phyloP scores from a whole-genome alignment of 768 basidiomycete genomes.

The Kwoniella europaea region DNA sequence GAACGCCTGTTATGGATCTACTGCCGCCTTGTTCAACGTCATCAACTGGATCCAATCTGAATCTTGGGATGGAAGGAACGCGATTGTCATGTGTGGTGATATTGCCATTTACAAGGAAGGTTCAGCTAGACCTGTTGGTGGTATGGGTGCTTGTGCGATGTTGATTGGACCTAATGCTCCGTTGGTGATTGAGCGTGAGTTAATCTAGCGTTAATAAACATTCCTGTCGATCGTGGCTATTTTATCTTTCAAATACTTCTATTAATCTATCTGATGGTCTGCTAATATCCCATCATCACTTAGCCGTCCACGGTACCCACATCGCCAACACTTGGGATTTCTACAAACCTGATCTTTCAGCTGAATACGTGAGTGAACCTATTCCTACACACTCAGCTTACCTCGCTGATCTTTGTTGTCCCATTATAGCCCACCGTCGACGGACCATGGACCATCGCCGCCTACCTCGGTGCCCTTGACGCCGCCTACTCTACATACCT shows the following conservation, averaged over 20 bases:
- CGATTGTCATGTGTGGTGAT: conserved; percentile 94
- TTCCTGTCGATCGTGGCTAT: not conserved
- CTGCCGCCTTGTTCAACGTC: conserved; percentile 97
- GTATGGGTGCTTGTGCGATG: conserved; percentile 93
- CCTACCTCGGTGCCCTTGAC: conserved; percentile 93
- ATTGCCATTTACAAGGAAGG: conserved; percentile 99
- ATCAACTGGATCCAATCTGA: conserved; percentile 97
- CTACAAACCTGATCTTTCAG: conserved; percentile 88
- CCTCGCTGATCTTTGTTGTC: not conserved
- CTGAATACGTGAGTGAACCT: conserved; percentile 57
- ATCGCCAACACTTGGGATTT: conserved; percentile 99
- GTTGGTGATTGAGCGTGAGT: conserved; percentile 90
- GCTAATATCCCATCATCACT: not conserved
- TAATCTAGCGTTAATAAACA: not conserved
- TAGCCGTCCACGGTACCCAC: conserved; percentile 93
- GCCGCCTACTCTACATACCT: conserved; percentile 82
- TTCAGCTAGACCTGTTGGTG: conserved; percentile 90
- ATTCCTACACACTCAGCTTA: too few relatives aligned
- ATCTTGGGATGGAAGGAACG: conserved; percentile 97
- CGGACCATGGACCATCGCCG: conserved; percentile 92
- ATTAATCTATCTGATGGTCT: too few relatives aligned
- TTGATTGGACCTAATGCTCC: conserved; percentile 97
- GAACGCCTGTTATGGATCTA: conserved; percentile 99
- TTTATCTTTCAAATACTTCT: not conserved
- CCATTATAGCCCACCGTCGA: conserved; percentile 77